Conservation (phyloP, 352 stramenopile genomes). For the Pythium inflatum region DNA sequence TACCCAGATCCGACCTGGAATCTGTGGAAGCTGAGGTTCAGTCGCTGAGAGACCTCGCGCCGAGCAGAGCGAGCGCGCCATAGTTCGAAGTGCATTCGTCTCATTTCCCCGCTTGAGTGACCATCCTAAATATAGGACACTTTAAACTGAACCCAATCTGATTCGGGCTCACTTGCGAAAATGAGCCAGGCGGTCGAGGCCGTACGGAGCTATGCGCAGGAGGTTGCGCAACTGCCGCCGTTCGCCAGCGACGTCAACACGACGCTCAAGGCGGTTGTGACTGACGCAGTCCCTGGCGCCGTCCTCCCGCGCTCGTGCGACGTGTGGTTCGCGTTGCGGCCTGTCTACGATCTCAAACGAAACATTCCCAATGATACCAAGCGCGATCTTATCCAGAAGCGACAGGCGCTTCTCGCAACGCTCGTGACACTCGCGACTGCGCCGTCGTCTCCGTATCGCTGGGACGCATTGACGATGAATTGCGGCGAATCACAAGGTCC, state of each 20-base stretch:
- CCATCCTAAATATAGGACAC: too few species aligned
- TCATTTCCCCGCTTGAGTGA: too few species aligned
- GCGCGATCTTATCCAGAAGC: constrained; percentile 8
- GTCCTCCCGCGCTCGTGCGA: not conserved
- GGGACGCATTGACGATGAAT: not conserved
- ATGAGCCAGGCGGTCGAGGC: too few species aligned
- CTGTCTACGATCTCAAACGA: constrained; percentile 11
- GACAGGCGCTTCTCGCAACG: not conserved
- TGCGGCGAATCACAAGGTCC: constrained; percentile 5
- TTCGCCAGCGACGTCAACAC: not conserved
- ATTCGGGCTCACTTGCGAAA: too few species aligned
- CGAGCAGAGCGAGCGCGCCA: too few species aligned
- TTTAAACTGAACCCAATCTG: too few species aligned
- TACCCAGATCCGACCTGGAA: too few species aligned
- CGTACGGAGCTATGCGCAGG: not conserved
- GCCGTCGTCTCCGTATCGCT: not conserved
- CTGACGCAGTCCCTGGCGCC: not conserved
- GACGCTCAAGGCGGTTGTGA: not conserved
- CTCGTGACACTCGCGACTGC: constrained; percentile 5
- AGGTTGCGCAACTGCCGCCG: not conserved
- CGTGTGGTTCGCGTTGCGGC: constrained; percentile 6
- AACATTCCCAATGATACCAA: not conserved
- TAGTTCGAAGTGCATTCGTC: too few species aligned
- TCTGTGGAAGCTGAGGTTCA: too few species aligned
- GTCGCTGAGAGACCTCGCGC: too few species aligned